Percentiles rank a stretch among this genome's conserved stretches.
Evolutionary conservation across 1,284 basidiomycete genomes (phyloP).

Genomic region (Ustilago tritici): DNA sequence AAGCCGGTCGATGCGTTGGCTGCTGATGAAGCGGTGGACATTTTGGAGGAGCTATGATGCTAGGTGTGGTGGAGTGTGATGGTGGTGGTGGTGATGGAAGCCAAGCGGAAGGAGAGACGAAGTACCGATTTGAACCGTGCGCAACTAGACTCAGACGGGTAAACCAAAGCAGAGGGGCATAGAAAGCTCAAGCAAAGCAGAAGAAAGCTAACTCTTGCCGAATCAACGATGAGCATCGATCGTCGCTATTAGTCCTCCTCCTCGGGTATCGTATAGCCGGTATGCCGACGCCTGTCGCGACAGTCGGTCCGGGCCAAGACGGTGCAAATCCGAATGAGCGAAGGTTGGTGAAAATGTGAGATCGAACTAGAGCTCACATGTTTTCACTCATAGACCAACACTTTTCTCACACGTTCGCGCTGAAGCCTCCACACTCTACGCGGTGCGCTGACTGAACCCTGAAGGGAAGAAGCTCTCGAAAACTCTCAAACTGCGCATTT

Average conservation of each 20-base stretch:
- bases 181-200: too few relatives aligned
- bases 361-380: neutral
- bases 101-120: neutral
- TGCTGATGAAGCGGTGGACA: constrained; percentile 25
- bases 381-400: constrained; percentile 8
- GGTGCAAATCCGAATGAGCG: too few relatives aligned
- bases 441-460: constrained; percentile 9
- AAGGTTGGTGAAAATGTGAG: neutral
- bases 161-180: neutral
- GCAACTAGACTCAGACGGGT: neutral
- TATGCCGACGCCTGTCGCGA: too few relatives aligned
- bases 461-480: neutral
- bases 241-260: too few relatives aligned
- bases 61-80: neutral
- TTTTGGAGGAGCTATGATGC: neutral
- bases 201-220: too few relatives aligned
- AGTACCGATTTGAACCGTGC: too few relatives aligned
- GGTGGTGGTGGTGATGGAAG: neutral
- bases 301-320: too few relatives aligned
- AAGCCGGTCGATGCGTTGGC: constrained; percentile 25
- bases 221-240: too few relatives aligned
- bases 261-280: too few relatives aligned
- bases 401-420: constrained; percentile 2
- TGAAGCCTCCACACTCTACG: constrained; percentile 11
- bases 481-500: neutral